Evolutionary conservation across 2,329 filamentous ascomycete species (phyloP).

Genomic region (Chlorencoelia australis): DNA sequence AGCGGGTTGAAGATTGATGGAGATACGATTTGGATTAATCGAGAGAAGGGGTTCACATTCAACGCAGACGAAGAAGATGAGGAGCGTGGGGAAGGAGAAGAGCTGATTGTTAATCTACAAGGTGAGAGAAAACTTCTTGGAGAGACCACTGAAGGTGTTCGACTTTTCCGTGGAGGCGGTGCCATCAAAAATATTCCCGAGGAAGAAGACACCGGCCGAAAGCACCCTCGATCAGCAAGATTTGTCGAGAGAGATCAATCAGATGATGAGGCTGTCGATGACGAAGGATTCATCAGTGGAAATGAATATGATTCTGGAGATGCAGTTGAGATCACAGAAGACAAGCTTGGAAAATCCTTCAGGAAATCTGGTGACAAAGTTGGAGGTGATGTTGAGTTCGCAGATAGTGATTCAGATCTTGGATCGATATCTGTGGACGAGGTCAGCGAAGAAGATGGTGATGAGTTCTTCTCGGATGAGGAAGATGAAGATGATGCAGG

Average conservation of each 20-base stretch:
- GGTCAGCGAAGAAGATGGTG: conserved; percentile 34
- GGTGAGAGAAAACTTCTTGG: conserved; percentile 73
- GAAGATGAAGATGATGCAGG: conserved; percentile 63
- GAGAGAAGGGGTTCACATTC: conserved; percentile 67
- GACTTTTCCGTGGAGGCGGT: conserved; percentile 73
- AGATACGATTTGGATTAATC: conserved; percentile 83
- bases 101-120: conserved; percentile 85
- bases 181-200: conserved; percentile 50
- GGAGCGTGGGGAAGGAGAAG: conserved; percentile 86
- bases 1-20: conserved; percentile 94
- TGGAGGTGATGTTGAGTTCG: conserved; percentile 74
- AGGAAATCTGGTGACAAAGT: conserved; percentile 41
- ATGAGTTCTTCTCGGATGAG: conserved; percentile 34
- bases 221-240: conserved; percentile 46
- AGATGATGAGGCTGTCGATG: conserved; percentile 46
- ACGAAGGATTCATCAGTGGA: conserved; percentile 30
- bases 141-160: conserved; percentile 70
- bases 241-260: conserved; percentile 50
- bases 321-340: conserved; percentile 48
- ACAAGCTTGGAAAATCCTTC: conserved; percentile 52
- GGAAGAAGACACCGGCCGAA: conserved; percentile 51
- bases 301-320: conserved; percentile 35
- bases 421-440: conserved; percentile 66
- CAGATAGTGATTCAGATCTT: conserved; percentile 93
- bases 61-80: conserved; percentile 51